Percentiles rank a stretch among this genome's conserved stretches.
Conservation (phyloP, 2,329 filamentous ascomycete genomes). For the Chaetomium sp. region DNA sequence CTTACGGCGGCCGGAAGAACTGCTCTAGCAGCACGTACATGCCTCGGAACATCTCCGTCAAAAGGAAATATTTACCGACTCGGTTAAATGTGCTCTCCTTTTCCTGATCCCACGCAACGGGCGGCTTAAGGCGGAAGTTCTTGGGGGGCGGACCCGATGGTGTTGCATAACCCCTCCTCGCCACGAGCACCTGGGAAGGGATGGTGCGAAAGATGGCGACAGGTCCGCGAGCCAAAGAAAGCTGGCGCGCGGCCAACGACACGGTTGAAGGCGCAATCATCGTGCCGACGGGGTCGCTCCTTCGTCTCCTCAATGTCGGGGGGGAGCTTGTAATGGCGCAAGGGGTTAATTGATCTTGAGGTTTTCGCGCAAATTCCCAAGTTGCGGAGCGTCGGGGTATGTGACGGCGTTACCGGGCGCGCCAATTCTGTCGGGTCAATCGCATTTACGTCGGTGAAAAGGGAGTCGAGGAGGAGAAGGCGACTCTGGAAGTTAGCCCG, state of each 20-base stretch:
- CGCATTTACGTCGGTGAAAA: neutral
- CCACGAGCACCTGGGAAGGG: conserved; percentile 10
- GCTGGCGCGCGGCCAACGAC: conserved; percentile 18
- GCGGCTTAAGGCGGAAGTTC: conserved; percentile 70
- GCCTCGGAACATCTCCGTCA: conserved; percentile 91
- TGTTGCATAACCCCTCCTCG: conserved; percentile 49
- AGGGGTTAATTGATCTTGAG: neutral
- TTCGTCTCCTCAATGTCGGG: neutral
- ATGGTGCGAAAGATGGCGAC: conserved; percentile 8
- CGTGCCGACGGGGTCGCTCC: neutral
- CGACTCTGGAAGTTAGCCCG: conserved; percentile 16
- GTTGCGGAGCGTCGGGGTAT: neutral
- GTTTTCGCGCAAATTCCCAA: conserved; percentile 7
- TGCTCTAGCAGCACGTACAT: conserved; percentile 98
- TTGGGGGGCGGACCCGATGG: conserved; percentile 72
- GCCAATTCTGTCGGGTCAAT: neutral
- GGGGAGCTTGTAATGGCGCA: neutral
- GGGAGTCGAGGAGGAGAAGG: conserved; percentile 11
- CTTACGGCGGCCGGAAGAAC: conserved; percentile 96
- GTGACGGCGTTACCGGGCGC: conserved; percentile 4
- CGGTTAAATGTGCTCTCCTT: conserved; percentile 73
- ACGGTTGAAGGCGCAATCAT: conserved; percentile 21
- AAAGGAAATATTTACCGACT: conserved; percentile 86
- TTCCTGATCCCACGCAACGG: conserved; percentile 73
- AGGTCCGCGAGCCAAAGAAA: conserved; percentile 6